Percentiles rank a stretch among this genome's conserved stretches.
These are phyloP conservation scores for Sinapis alba DNA, from an alignment of 441 rosid species.

Conservation along the genomic window DNA sequence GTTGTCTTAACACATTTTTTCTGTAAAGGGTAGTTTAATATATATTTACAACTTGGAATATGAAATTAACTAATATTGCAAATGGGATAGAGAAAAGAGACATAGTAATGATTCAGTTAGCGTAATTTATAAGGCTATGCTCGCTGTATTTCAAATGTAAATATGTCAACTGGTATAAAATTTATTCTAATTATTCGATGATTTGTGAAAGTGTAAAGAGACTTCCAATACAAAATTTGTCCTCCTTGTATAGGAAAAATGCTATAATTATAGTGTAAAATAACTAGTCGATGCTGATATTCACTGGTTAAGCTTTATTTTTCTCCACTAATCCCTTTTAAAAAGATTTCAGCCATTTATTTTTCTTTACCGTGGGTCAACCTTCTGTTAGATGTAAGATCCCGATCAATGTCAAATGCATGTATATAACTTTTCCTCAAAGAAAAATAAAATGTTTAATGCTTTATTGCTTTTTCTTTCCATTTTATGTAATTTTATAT, in stretches of 20 bases:
- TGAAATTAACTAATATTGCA: not conserved
- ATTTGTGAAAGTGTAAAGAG: conserved; percentile 35
- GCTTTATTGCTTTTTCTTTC: not conserved
- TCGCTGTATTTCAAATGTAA: not conserved
- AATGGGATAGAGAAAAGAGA: not conserved
- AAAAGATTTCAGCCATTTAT: conserved; percentile 20
- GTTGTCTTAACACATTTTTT: not conserved
- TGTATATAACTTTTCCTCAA: not conserved
- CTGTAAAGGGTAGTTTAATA: not conserved
- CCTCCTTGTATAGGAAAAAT: not conserved
- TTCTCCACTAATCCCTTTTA: conserved; percentile 16
- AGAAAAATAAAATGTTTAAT: not conserved
- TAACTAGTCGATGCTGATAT: conserved; percentile 22
- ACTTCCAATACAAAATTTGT: conserved; percentile 35
- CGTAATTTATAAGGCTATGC: conserved; percentile 12
- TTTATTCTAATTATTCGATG: conserved; percentile 32
- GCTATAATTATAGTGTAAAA: conserved; percentile 22
- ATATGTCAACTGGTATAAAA: conserved; percentile 3
- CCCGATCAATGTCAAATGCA: conserved; percentile 15
- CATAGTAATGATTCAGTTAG: not conserved
- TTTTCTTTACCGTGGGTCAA: conserved; percentile 11
- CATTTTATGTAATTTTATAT: not conserved
- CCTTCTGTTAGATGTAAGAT: conserved; percentile 12
- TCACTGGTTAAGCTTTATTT: conserved; percentile 29
- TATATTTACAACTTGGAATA: not conserved